Evolutionary conservation across 148 eudicot species (phyloP).

Genomic region (Drosera capensis): DNA sequence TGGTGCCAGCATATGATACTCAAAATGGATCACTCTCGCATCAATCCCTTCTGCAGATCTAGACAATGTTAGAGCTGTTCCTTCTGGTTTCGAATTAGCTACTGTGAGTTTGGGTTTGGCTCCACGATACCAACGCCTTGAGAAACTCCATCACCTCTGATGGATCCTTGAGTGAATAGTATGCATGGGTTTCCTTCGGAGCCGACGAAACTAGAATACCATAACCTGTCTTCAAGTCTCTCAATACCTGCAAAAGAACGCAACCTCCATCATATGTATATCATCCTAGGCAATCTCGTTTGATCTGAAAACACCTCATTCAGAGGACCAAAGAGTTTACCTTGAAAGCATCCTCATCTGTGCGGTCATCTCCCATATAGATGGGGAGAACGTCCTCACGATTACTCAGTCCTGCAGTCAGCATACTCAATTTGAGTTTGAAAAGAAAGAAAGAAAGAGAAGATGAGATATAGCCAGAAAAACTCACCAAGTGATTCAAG

Average conservation of each 20-base stretch:
- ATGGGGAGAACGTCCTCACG: constrained; percentile 75
- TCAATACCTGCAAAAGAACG: constrained; percentile 36
- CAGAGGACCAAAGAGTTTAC: constrained; percentile 13
- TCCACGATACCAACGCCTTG: constrained; percentile 49
- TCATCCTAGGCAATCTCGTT: not conserved
- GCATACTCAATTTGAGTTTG: not conserved
- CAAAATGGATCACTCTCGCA: too few relatives aligned
- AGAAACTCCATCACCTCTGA: constrained; percentile 92
- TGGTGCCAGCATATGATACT: too few relatives aligned
- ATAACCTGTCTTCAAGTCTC: constrained; percentile 59
- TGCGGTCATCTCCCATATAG: constrained; percentile 89
- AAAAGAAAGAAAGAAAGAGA: too few relatives aligned
- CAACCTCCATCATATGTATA: not conserved
- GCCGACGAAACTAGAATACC: constrained; percentile 78
- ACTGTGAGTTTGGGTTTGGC: not conserved
- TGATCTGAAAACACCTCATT: not conserved
- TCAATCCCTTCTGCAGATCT: not conserved
- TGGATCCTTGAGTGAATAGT: constrained; percentile 74
- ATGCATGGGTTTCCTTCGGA: constrained; percentile 83
- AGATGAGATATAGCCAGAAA: not conserved
- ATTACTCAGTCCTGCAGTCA: constrained; percentile 38
- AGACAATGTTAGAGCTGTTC: too few relatives aligned
- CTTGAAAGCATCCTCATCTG: constrained; percentile 98
- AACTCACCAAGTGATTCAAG: constrained; percentile 82
- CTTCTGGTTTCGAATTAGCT: not conserved